Conservation (phyloP, 73 alveolate species). For the Paramecium caudatum region DNA sequence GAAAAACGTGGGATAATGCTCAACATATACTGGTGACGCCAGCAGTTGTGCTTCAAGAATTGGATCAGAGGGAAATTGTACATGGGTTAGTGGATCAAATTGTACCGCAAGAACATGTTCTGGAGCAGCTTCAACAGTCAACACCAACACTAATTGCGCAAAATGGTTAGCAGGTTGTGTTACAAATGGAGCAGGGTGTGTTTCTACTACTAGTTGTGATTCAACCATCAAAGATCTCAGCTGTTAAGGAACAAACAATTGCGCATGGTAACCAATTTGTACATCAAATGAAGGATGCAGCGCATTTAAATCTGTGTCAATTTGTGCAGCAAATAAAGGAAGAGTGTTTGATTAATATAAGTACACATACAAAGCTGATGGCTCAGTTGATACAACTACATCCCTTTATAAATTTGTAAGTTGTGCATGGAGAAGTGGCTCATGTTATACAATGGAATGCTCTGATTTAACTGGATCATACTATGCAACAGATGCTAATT, state of each 20-base stretch:
- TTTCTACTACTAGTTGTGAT: neutral
- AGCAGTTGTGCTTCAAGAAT: neutral
- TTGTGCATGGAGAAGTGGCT: neutral
- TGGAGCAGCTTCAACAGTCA: neutral
- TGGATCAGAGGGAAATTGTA: conserved; percentile 55
- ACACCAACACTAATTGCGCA: neutral
- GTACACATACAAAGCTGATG: neutral
- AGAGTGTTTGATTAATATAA: neutral
- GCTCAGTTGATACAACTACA: neutral
- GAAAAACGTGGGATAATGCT: neutral
- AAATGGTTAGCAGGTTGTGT: neutral
- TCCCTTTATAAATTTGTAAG: too few species aligned
- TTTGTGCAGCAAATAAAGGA: neutral
- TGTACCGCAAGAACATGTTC: conserved; percentile 45
- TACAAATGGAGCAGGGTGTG: conserved; percentile 36
- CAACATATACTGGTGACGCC: neutral
- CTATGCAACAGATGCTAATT: conserved; percentile 2
- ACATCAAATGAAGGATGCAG: neutral
- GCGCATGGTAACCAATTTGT: conserved; percentile 30
- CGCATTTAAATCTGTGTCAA: neutral
- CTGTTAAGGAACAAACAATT: conserved; percentile 11
- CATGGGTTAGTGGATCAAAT: conserved; percentile 24
- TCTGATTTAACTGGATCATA: neutral
- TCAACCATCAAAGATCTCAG: neutral
- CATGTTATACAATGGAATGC: neutral